phyloP scores from a whole-genome alignment of 768 basidiomycete genomes.

The Collybia sp. region DNA sequence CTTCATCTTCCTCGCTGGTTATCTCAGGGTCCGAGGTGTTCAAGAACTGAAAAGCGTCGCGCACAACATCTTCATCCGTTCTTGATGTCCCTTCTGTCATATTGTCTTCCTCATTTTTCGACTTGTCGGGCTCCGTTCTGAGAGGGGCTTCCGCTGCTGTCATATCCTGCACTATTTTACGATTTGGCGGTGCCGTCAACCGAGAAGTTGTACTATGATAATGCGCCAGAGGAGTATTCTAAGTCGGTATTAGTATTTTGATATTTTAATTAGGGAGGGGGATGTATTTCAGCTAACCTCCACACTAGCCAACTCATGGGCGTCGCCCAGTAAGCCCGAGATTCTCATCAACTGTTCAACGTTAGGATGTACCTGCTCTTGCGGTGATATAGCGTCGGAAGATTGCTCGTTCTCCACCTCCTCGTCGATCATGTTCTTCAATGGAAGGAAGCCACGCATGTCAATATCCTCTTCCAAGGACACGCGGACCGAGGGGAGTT shows the following conservation, averaged over 20 bases:
- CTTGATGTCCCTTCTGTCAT: constrained; percentile 64
- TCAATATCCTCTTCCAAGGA: constrained; percentile 90
- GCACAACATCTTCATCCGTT: constrained; percentile 82
- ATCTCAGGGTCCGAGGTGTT: constrained; percentile 36
- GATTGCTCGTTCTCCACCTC: constrained; percentile 20
- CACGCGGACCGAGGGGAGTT: constrained; percentile 50
- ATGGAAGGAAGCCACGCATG: constrained; percentile 81
- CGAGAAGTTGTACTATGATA: too few relatives aligned
- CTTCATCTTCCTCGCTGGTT: constrained; percentile 57
- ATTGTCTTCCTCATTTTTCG: constrained; percentile 47
- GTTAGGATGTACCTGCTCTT: constrained; percentile 71
- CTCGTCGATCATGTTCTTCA: constrained; percentile 56
- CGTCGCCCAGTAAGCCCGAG: constrained; percentile 76
- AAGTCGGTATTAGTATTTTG: too few relatives aligned
- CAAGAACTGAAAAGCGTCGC: constrained; percentile 52
- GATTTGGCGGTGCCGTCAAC: too few relatives aligned
- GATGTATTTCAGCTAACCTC: constrained; percentile 34
- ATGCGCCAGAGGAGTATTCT: too few relatives aligned
- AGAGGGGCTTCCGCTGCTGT: too few relatives aligned
- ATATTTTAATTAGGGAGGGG: too few relatives aligned
- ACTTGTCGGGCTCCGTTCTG: too few relatives aligned
- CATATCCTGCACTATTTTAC: too few relatives aligned
- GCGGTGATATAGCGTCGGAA: constrained; percentile 16
- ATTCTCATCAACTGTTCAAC: constrained; percentile 96
- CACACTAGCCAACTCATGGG: constrained; percentile 48